Evolutionary conservation across 2,329 filamentous ascomycete genomes (phyloP).

Genomic region (Fusarium sp.): DNA sequence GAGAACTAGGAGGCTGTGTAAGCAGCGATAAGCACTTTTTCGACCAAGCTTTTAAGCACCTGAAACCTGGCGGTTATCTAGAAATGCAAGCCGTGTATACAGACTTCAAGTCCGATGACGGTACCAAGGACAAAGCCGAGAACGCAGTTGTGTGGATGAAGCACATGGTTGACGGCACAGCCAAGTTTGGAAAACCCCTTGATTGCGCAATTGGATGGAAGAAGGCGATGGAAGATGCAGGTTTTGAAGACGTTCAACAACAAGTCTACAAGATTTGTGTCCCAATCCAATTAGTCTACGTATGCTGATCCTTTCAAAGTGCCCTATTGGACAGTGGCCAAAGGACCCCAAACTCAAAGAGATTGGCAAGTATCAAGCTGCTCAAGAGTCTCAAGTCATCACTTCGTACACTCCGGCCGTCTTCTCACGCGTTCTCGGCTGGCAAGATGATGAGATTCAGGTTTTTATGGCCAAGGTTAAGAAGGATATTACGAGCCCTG

Average conservation of each 20-base stretch:
- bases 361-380: conserved; percentile 24
- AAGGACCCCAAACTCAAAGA: conserved; percentile 22
- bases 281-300: fast-evolving
- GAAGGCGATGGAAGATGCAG: conserved; percentile 16
- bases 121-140: background rate
- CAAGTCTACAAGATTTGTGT: conserved; percentile 5
- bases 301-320: background rate
- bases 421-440: conserved; percentile 36
- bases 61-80: conserved; percentile 8
- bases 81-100: conserved; percentile 18
- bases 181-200: conserved; percentile 14
- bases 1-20: conserved; percentile 18
- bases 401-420: conserved; percentile 31
- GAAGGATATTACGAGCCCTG: conserved; percentile 29
- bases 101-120: conserved; percentile 9
- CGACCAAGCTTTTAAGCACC: background rate
- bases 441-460: conserved; percentile 33
- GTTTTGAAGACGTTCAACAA: conserved; percentile 14
- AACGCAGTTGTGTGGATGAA: conserved; percentile 11
- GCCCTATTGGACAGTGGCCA: conserved; percentile 26
- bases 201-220: conserved; percentile 8
- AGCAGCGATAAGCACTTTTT: conserved; percentile 2
- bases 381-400: conserved; percentile 34
- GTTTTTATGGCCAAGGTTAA: conserved; percentile 37
- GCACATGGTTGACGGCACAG: background rate